Evolutionary conservation across 805 yeast species (phyloP), one percentile per base, ranked within the genome.

Genomic region (Candida adriatica): DNA sequence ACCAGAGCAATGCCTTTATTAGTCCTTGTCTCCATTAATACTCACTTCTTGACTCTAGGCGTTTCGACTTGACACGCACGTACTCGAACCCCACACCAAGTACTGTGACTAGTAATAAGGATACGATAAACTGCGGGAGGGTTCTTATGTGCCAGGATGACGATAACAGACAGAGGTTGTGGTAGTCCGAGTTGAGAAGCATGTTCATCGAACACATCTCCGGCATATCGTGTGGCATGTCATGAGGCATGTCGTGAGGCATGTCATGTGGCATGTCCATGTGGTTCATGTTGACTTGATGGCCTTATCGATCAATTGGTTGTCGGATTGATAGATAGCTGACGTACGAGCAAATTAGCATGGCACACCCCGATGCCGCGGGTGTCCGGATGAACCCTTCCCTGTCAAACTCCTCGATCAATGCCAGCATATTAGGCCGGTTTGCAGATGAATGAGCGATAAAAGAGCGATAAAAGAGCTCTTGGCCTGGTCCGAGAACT

Each of bases 131-230:
- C 6, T 74, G 77, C 3, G 55, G 26, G 6, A 58, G 48, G 1
- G 77, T 68, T 29, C 61, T 62, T 33, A 84, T 70, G 44, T 80
- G 90, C 95, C 95, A 84, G 83, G 88, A 79, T 35, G 62, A 58
- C 53, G 79, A 80, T 8, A 84, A 68, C 8, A 84, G 72, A 51
- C 95, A 84, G 6, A 82, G 66, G 50, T 83, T 71, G 31, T 69
- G 59, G 59, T 81, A 79, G 39, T 76, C 74, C 88, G 92, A 84
- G 6, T 87, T 81, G 51, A 84, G 79, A 6, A 79, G 46, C 92
- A 82, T 84, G 50, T 70, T 67, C 78, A 70, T 73, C n/a, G 69
- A 64, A 43, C 79, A 73, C 58, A 54, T 60, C 22, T 55, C 42
- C 26, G 15, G 22, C 13, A 24, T 36, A 13, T 37, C 59, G 18